Evolutionary conservation across 495 filamentous ascomycete species (phyloP).

Genomic region (Trypethelium eluteriae): DNA sequence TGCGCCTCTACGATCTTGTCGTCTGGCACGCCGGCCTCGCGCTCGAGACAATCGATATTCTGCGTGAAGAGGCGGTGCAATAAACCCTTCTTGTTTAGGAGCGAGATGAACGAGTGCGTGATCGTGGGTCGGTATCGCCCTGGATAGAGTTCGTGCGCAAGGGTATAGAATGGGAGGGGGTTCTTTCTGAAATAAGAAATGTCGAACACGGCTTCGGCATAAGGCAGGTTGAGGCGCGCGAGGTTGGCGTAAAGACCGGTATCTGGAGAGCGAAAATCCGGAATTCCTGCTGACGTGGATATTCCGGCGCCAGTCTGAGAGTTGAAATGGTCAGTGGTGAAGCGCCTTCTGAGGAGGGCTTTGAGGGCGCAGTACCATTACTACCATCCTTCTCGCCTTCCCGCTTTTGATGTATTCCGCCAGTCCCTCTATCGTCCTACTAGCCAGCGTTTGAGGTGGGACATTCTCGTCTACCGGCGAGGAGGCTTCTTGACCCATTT

Average conservation of each 20-base stretch:
- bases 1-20: constrained; percentile 88
- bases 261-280: constrained; percentile 68
- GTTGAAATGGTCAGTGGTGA: not conserved
- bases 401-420: constrained; percentile 68
- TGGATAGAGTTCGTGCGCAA: constrained; percentile 86
- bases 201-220: constrained; percentile 75
- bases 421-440: constrained; percentile 60
- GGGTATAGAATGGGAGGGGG: constrained; percentile 81
- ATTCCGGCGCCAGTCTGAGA: constrained; percentile 53
- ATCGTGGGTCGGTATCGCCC: constrained; percentile 84
- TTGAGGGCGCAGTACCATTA: constrained; percentile 46
- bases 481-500: constrained; percentile 68
- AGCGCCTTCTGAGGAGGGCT: not conserved
- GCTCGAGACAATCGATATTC: constrained; percentile 93
- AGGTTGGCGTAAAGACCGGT: constrained; percentile 81
- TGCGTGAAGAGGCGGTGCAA: constrained; percentile 88
- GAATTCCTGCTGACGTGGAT: constrained; percentile 43
- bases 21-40: constrained; percentile 72
- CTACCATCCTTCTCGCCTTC: constrained; percentile 59
- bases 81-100: constrained; percentile 66
- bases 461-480: constrained; percentile 54
- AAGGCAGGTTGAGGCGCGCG: constrained; percentile 70
- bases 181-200: constrained; percentile 77
- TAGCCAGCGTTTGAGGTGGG: constrained; percentile 55
- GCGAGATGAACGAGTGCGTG: constrained; percentile 68